Evolutionary conservation across 2,329 filamentous ascomycete genomes (phyloP), one percentile per base, ranked within the genome.

Genomic region (Trichoderma citrinoviride): DNA sequence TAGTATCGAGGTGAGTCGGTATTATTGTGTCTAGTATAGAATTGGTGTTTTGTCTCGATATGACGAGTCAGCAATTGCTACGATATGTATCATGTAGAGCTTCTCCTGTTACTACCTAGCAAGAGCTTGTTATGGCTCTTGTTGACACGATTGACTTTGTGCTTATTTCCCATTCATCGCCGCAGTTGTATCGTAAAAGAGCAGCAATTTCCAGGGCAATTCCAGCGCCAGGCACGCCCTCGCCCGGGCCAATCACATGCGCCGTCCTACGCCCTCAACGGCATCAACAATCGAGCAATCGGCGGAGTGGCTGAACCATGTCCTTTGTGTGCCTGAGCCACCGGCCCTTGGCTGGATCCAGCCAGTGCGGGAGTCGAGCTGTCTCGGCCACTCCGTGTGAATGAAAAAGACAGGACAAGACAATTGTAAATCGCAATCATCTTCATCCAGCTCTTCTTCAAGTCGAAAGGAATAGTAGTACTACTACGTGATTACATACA

Each of bases 241-340:
- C 15, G 7, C 19, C 8, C 17, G n/a, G 27, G 25, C 58, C 58
- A 61, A 61, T 61, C 58, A 61, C 17, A 27, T 1, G 5, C 14
- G 5, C 15, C 43, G 5, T 5, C 40, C 47, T 61, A 61, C 21
- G 47, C 58, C 58, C 14, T 7, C 10, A 19, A 61, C 21, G 49
- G 58, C 46, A 44, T 61, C 58, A 61, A 61, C 37, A 61, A 61
- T 53, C 58, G 58, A 61, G 27, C 57, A 43, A 17, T 33, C 49
- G 33, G 23, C 21, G 27, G 6, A 37, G 58, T 53, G 25, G 58
- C 58, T 61, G 58, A 61, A 61, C 47, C 47, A 37, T 61, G 25
- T 50, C 41, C 57, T 19, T 15, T n/a, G 46, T 33, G 33, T 37
- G 33, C 33, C 33, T 37, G 33, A 19, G 29, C 44, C 37, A 49